Evolutionary conservation across 345 rosid genomes (phyloP), one percentile per base, ranked within the genome.

Genomic region (Atalantia buxifolia): DNA sequence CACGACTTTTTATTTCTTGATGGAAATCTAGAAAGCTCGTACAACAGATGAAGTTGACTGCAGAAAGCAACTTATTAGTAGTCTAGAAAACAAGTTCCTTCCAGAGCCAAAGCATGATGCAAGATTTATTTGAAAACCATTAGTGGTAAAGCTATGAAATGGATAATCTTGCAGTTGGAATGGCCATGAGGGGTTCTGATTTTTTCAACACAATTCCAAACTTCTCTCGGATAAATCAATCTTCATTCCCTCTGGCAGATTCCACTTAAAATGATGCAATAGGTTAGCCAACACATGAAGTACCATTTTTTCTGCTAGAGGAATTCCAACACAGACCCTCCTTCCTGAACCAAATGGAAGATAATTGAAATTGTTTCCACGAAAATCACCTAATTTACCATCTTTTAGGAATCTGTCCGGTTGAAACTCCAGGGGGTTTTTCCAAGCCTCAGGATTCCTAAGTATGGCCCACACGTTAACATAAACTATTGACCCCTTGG

Each of bases 261-360:
- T 33, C 82, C 84, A 78, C 16, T 67, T 56, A 21, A 78, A 83
- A 7, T 78, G 40, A 7, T 73, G 74, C 69, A 78, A 3, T 19
- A 78, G 9, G 0, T 75, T 7, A 63, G 76, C 82, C 13, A 84
- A 22, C 18, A 68, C 28, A n/a, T 33, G 33, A 14, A 7, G 50
- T 5, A 40, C 1, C 75, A 78, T 76, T 21, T 24, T 78, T 25
- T 84, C 81, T 0, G 66, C 78, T 10, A 84, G 2, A 40, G 65
- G 40, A 63, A 81, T 55, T 25, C 86, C 78, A 6, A 68, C 35
- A n/a, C 78, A 81, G 4, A 78, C 78, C 38, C 84, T 84, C 68
- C 84, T 76, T 18, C 82, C 50, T 14, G 82, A 78, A 28, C 57
- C 22, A 53, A 53, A 53, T 53, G 57, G 57, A 53, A 53, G 57